These are phyloP conservation scores for Neurospora hispaniola DNA, from an alignment of 495 filamentous ascomycete species.

Conservation along the genomic window DNA sequence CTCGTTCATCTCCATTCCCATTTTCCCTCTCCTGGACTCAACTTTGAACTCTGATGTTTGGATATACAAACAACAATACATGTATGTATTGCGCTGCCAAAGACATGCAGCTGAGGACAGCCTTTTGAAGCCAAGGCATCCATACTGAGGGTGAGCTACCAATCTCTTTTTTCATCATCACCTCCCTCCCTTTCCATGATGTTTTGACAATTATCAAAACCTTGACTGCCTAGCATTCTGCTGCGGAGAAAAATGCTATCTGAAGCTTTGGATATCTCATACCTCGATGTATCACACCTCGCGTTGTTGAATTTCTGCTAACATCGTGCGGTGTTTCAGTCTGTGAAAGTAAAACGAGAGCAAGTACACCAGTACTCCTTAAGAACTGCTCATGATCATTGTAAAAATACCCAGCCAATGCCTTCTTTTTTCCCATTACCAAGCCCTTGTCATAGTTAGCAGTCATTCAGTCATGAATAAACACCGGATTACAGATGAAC, in stretches of 20 bases:
- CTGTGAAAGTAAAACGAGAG: background rate
- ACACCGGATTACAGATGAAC: background rate
- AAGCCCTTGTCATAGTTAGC: background rate
- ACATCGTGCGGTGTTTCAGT: background rate
- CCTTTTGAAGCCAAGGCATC: background rate
- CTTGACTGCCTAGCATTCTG: constrained; percentile 24
- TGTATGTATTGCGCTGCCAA: background rate
- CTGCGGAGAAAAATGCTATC: constrained; percentile 15
- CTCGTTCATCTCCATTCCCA: background rate
- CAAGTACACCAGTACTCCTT: too few species aligned
- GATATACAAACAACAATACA: background rate
- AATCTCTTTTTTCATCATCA: background rate
- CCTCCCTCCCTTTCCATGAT: constrained; percentile 12
- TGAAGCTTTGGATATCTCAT: background rate
- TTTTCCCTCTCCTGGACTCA: background rate
- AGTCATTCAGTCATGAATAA: background rate
- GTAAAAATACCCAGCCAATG: background rate
- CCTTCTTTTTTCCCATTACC: background rate
- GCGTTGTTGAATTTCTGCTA: background rate
- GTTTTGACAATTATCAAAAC: constrained; percentile 22
- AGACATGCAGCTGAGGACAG: background rate
- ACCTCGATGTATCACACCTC: background rate
- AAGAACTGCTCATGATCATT: background rate
- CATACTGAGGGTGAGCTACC: background rate
- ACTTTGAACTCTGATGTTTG: background rate